Base-by-base conservation (phyloP, 2,329 filamentous ascomycete genomes). In the Mollisiaceae sp. region DNA sequence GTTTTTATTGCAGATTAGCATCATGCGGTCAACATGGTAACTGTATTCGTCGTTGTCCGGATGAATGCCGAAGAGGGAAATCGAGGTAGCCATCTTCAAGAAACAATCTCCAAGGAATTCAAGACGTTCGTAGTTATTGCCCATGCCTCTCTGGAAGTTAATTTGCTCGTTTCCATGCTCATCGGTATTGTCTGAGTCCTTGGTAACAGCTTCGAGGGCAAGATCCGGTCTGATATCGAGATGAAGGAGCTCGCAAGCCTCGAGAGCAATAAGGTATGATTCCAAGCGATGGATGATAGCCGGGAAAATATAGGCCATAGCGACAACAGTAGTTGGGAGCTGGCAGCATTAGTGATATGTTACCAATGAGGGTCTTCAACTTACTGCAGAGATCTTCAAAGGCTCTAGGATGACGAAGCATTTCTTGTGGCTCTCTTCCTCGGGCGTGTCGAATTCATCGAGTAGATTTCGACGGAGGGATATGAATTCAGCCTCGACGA, bases 41-140 rank as follows among this genome's bases (percentile, higher is more conserved):
- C 92, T 88, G 58, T 89, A 96, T 74, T 99, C 95, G 69, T 93
- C 88, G 67, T 91, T 87, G 57, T 91, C 86, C 0, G 93, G 92
- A 22, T 91, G 88, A 35, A 88, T 84, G 0, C 90, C 90, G 75
- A 91, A 98, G 0, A 97, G 82, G 0, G 93, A 89, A 61, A 99
- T 93, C 0, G 94, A 94, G 0, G 94, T 97, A 12, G 92, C 92
- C 89, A 97, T 94, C 78, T 99, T 99, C 65, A 99, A 83, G 73
- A 97, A 97, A 39, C 90, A 91, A 76, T 99, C 95, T 0, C 95
- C 95, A 1, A 98, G 83, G 66, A 97, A 97, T 74, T 99, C 95
- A 0, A 98, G 83, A 14, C 95, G 87, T 77, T 99, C 95, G 73
- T 99, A 99, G 72, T 98, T 98, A 45, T 89, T 90, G 1, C 93